Evolutionary conservation across 2,329 filamentous ascomycete species (phyloP).

Genomic region (Trichoderma gracile): DNA sequence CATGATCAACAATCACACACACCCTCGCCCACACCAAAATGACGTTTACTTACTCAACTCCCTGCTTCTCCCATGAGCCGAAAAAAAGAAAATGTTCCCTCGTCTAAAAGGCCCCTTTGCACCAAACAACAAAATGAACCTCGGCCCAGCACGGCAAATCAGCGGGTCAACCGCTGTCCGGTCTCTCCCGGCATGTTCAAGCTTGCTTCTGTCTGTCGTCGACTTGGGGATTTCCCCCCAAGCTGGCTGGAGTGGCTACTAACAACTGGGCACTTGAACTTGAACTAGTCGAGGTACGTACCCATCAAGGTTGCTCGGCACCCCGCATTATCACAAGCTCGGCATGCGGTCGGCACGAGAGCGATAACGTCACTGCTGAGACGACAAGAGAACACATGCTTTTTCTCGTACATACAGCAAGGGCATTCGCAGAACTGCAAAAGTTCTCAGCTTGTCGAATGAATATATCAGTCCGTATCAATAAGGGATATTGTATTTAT

Average conservation of each 20-base stretch:
- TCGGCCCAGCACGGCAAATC: constrained; percentile 22
- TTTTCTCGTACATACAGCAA: not conserved
- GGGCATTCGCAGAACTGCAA: not conserved
- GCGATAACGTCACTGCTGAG: constrained; percentile 32
- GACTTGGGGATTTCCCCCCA: no score
- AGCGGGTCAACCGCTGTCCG: constrained; percentile 15
- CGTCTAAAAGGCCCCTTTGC: not conserved
- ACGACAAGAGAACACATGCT: no score
- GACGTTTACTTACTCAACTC: no score
- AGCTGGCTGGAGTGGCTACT: not conserved
- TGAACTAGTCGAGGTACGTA: not conserved
- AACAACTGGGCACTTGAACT: no score
- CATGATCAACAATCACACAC: no score
- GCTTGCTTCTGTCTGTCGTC: no score
- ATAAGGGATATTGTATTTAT: no score
- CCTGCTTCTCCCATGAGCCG: not conserved
- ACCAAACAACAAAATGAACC: constrained; percentile 1
- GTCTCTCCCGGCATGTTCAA: constrained; percentile 16
- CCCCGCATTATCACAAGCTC: constrained; percentile 62
- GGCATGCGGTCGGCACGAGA: constrained; percentile 51
- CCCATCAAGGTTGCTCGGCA: constrained; percentile 20
- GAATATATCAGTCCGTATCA: not conserved
- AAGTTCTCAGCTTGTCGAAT: no score
- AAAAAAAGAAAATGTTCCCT: constrained; percentile 4
- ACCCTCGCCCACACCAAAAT: no score